A percentile compares a stretch with the other conserved stretches of the same genome.
Conservation (phyloP, 2,329 filamentous ascomycete species). For the Trichophyton rubrum region DNA sequence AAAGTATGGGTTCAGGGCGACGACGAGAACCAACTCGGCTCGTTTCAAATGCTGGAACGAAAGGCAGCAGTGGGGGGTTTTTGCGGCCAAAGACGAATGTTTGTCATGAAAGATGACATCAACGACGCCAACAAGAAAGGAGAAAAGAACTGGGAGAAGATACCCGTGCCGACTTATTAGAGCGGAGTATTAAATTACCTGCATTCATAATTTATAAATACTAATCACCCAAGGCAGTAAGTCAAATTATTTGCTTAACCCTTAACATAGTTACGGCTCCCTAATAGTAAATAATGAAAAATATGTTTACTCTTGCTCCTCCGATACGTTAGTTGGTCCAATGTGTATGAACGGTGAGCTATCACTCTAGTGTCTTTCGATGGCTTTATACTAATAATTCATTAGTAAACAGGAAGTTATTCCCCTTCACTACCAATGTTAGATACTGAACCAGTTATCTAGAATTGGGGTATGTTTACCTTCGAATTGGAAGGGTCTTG, state of each 20-base stretch:
- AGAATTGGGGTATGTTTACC: too few species aligned
- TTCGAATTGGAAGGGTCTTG: too few species aligned
- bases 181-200: background rate
- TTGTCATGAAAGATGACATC: conserved; percentile 10
- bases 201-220: background rate
- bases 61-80: conserved; percentile 7
- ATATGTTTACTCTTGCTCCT: background rate
- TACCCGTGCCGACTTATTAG: conserved; percentile 2
- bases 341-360: too few species aligned
- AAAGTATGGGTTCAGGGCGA: conserved; percentile 4
- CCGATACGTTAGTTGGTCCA: background rate
- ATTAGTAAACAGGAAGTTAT: too few species aligned
- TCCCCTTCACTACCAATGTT: too few species aligned
- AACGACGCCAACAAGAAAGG: conserved; percentile 6
- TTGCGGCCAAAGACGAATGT: conserved; percentile 11
- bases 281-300: background rate
- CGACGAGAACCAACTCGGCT: background rate
- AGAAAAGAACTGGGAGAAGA: conserved; percentile 10
- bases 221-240: background rate
- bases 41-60: conserved; percentile 8
- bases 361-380: too few species aligned
- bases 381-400: too few species aligned
- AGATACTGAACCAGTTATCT: too few species aligned
- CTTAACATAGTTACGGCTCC: background rate
- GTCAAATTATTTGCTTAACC: background rate